These are phyloP conservation scores for Plectosphaerella plurivora DNA, from an alignment of 2,329 filamentous ascomycete species.

Conservation along the genomic window DNA sequence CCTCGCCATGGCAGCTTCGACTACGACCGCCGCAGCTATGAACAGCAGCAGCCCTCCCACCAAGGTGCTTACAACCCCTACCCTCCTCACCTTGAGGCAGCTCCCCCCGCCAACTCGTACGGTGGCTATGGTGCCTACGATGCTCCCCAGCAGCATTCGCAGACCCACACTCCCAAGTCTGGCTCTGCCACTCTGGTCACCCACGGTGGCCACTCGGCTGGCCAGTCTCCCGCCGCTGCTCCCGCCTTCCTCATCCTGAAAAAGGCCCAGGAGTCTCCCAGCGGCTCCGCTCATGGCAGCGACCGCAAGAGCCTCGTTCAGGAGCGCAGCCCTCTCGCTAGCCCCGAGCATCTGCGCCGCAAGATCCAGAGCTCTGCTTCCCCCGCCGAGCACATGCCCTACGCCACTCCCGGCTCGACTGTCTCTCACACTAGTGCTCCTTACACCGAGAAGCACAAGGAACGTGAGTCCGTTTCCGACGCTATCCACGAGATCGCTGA, in stretches of 20 bases:
- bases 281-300: slow-evolving; percentile 31
- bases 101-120: neutral
- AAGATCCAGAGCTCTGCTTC: slow-evolving; percentile 27
- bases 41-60: slow-evolving; percentile 13
- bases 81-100: slow-evolving; percentile 10
- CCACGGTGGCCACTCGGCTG: slow-evolving; percentile 14
- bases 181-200: slow-evolving; percentile 25
- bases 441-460: slow-evolving; percentile 17
- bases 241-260: slow-evolving; percentile 45
- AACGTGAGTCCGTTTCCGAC: slow-evolving; percentile 65
- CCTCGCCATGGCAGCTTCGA: slow-evolving; percentile 14
- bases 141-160: slow-evolving; percentile 29
- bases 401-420: slow-evolving; percentile 12
- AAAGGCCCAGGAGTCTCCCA: slow-evolving; percentile 35
- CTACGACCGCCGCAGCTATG: slow-evolving; percentile 14
- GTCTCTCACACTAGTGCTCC: slow-evolving; percentile 10
- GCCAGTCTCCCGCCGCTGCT: slow-evolving; percentile 25
- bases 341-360: slow-evolving; percentile 39
- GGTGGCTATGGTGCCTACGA: slow-evolving; percentile 32
- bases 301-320: slow-evolving; percentile 34
- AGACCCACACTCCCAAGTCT: slow-evolving; percentile 35
- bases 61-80: slow-evolving; percentile 13
- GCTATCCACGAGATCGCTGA: slow-evolving; percentile 62
- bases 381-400: slow-evolving; percentile 11
- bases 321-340: slow-evolving; percentile 38